Percentiles rank a stretch among this genome's conserved stretches.
phyloP scores from a whole-genome alignment of 192 early-diverging fungal species.

The Coemansia biformis region DNA sequence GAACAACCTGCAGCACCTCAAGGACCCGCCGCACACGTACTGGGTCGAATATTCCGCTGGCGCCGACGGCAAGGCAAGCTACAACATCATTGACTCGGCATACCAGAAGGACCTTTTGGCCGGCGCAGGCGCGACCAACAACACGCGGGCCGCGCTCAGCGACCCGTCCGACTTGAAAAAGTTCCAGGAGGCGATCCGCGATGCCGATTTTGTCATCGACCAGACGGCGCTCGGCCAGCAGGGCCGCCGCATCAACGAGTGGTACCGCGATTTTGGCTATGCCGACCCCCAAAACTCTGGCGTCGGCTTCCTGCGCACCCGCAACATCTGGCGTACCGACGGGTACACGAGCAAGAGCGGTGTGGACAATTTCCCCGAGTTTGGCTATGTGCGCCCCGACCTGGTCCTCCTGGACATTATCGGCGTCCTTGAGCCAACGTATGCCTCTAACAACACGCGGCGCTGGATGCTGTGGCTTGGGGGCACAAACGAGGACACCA shows the following conservation, averaged over 20 bases:
- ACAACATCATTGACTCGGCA: conserved; percentile 49
- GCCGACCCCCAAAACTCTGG: conserved; percentile 28
- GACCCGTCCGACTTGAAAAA: conserved; percentile 23
- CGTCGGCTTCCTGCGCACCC: conserved; percentile 20
- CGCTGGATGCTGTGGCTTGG: conserved; percentile 42
- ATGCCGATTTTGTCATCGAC: conserved; percentile 63
- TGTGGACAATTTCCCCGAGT: conserved; percentile 39
- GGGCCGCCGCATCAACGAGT: conserved; percentile 27
- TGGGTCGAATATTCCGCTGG: conserved; percentile 54
- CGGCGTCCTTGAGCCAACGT: conserved; percentile 28
- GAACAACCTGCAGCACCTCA: conserved; percentile 33
- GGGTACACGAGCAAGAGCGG: conserved; percentile 23
- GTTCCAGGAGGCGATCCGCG: conserved; percentile 51
- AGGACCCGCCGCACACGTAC: conserved; percentile 48
- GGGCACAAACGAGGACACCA: conserved; percentile 28
- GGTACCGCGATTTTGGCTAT: conserved; percentile 42
- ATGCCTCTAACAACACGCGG: conserved; percentile 9
- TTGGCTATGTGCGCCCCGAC: conserved; percentile 38
- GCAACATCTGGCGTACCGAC: conserved; percentile 41
- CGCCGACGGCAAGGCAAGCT: conserved; percentile 50
- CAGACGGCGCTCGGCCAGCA: conserved; percentile 51
- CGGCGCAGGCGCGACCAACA: conserved; percentile 57
- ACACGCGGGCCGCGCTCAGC: conserved; percentile 26
- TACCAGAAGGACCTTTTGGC: conserved; percentile 57
- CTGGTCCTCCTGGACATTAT: conserved; percentile 43